A percentile compares a stretch with the other conserved stretches of the same genome.
Evolutionary conservation across 1,284 basidiomycete genomes (phyloP).

Genomic region (Leccinum solheimii): DNA sequence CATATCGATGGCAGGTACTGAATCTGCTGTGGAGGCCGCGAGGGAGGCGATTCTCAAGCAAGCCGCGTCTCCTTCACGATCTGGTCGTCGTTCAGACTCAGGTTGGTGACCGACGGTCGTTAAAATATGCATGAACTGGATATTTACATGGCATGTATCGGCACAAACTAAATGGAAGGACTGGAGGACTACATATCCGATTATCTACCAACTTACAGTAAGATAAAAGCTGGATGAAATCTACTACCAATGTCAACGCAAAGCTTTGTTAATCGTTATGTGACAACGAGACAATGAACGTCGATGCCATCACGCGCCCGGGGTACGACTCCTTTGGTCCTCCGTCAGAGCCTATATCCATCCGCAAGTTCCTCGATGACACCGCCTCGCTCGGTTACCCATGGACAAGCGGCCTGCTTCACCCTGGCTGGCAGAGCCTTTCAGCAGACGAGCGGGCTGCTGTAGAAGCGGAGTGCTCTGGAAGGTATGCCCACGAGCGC

Average conservation of each 20-base stretch:
- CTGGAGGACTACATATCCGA: neutral
- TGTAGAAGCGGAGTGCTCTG: conserved; percentile 42
- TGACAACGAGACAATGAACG: conserved; percentile 18
- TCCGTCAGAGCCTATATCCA: conserved; percentile 49
- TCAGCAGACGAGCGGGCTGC: conserved; percentile 28
- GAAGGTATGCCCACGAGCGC: conserved; percentile 34
- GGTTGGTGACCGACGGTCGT: neutral
- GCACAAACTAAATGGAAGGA: conserved; percentile 31
- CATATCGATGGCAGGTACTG: conserved; percentile 51
- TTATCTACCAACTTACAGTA: neutral
- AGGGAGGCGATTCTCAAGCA: conserved; percentile 81
- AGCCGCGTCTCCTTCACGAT: conserved; percentile 47
- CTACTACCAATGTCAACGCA: neutral
- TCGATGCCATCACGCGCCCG: conserved; percentile 24
- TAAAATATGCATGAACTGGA: conserved; percentile 3
- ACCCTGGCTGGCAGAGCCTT: conserved; percentile 29
- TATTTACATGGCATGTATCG: conserved; percentile 32
- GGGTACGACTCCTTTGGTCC: conserved; percentile 50
- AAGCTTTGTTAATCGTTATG: neutral
- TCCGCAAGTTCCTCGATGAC: conserved; percentile 44
- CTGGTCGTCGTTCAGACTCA: conserved; percentile 44
- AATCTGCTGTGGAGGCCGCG: conserved; percentile 70
- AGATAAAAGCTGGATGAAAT: neutral
- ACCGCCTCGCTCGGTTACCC: conserved; percentile 17
- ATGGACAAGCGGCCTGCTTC: conserved; percentile 12